A percentile compares a stretch with the other conserved stretches of the same genome.
Conservation (phyloP, 2,329 filamentous ascomycete genomes). For the Hawksworthiomyces lignivorus region DNA sequence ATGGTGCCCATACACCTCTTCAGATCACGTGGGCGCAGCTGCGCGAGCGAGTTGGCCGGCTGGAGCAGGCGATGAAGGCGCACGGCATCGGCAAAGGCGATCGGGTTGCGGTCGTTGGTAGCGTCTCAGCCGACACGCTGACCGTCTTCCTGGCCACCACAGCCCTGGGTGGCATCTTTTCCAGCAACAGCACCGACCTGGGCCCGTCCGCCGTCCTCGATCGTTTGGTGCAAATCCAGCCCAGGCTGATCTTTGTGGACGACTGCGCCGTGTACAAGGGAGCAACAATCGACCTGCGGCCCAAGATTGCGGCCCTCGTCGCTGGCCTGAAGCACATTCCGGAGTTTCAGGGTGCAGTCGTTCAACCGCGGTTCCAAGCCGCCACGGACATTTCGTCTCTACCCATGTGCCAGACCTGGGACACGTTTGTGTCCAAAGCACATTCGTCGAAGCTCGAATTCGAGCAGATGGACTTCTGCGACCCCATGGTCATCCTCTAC, state of each 20-base stretch:
- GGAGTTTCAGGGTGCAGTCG: too few species aligned
- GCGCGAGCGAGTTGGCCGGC: not conserved
- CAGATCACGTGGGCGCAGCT: not conserved
- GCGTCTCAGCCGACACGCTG: not conserved
- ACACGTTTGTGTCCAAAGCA: too few species aligned
- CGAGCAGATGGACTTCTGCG: not conserved
- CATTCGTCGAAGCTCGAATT: not conserved
- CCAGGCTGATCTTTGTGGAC: not conserved
- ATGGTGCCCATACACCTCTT: not conserved
- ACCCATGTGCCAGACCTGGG: too few species aligned
- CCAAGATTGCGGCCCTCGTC: not conserved
- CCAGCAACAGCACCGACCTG: constrained; percentile 1
- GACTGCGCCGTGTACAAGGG: constrained; percentile 2
- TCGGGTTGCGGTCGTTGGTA: not conserved
- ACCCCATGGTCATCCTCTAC: not conserved
- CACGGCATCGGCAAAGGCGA: not conserved
- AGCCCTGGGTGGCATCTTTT: not conserved
- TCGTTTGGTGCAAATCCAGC: too few species aligned
- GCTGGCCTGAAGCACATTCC: too few species aligned
- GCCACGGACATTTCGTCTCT: too few species aligned
- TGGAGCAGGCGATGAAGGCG: constrained; percentile 1
- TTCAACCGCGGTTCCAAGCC: too few species aligned
- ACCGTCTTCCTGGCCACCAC: not conserved
- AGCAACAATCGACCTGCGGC: not conserved
- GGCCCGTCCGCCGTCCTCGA: too few species aligned